Evolutionary conservation across 257 asterid species (phyloP), one percentile per base, ranked within the genome.

Genomic region (Ilex aquifolium): DNA sequence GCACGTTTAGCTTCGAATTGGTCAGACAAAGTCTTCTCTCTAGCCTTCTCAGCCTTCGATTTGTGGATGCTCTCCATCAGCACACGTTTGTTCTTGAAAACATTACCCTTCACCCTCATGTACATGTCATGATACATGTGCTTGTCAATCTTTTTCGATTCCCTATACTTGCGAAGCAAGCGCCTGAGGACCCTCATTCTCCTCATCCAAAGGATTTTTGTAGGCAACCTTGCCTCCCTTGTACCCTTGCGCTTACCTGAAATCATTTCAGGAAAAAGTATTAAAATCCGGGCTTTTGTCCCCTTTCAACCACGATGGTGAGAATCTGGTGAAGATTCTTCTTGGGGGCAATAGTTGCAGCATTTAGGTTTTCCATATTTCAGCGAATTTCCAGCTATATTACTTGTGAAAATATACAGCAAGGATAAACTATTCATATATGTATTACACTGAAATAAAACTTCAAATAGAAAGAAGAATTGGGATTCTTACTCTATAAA

Each of bases 61-160:
- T 85, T 85, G 76, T 85, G 92, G 49, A 85, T 82, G 70, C 86
- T 85, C 65, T 85, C 92, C 88, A 85, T 82, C 68, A 82, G 62
- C 1, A 85, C 88, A 62, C 88, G 81, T 67, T 85, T 85, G 80
- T 85, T 85, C 80, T 85, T 85, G 65, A 82, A 85, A 51, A 80
- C 86, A 66, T 85, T 85, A 64, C 92, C 92, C 80, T 85, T 84
- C 30, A 84, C 91, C 72, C 66, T 84, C 88, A 84, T 79, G 76
- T 84, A 84, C 91, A 84, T 77, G 78, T 82, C 84, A 69, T 84
- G 88, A 13, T 84, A 84, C 91, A 84, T 79, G 60, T 84, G 91
- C 74, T 73, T 79, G 76, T 84, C 88, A 11, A 84, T 84, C 65
- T 84, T 84, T 76, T 84, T 81, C 0, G 86, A 53, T 67, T 85